These are phyloP conservation scores for Aspergillus floridensis DNA, from an alignment of 2,329 filamentous ascomycete species.

Conservation along the genomic window DNA sequence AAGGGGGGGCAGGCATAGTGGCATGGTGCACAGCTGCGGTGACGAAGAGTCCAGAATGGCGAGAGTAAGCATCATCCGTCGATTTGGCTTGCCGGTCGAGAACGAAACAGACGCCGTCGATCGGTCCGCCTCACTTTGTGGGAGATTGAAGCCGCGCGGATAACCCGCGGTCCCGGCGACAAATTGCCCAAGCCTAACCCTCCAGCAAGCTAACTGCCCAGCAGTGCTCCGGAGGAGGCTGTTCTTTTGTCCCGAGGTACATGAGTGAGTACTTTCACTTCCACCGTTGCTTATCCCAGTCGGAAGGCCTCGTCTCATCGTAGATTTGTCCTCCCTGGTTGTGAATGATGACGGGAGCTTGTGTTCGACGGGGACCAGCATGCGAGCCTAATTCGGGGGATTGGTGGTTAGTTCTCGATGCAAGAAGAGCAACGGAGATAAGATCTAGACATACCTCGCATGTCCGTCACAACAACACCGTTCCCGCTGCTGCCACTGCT, in stretches of 20 bases:
- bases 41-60: slow-evolving; percentile 9
- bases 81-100: slow-evolving; percentile 11
- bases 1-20: background rate
- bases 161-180: slow-evolving; percentile 16
- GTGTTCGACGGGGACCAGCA: slow-evolving; percentile 28
- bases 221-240: slow-evolving; percentile 14
- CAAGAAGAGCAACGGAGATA: background rate
- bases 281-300: slow-evolving; percentile 41
- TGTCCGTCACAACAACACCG: slow-evolving; percentile 29
- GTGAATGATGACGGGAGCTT: slow-evolving; percentile 35
- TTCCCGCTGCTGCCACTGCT: slow-evolving; percentile 31
- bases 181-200: background rate
- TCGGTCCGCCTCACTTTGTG: slow-evolving; percentile 27
- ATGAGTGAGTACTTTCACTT: slow-evolving; percentile 22
- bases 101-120: slow-evolving; percentile 18
- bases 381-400: slow-evolving; percentile 28
- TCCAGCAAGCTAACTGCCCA: slow-evolving; percentile 13
- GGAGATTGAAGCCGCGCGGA: slow-evolving; percentile 23
- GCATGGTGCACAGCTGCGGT: slow-evolving; percentile 3
- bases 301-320: slow-evolving; percentile 37
- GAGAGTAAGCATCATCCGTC: slow-evolving; percentile 4
- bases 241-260: background rate
- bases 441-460: slow-evolving; percentile 28
- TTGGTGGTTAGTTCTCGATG: slow-evolving; percentile 12
- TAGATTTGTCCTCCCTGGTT: slow-evolving; percentile 38